Conservation (phyloP, 805 yeast species). For the Candida wancherniae region DNA sequence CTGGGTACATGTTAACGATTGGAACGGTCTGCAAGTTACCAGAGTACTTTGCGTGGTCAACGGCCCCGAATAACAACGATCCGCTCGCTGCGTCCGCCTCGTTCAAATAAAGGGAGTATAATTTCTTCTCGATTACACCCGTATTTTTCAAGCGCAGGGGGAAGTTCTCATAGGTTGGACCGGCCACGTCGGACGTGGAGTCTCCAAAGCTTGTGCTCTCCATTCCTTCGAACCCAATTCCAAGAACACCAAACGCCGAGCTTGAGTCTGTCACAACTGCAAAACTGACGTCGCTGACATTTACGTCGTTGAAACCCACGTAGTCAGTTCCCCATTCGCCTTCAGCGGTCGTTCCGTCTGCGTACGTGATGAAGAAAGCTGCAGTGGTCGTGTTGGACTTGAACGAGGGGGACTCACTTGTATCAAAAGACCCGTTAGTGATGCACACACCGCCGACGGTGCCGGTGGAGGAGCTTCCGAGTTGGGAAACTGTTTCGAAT, state of each 20-base stretch:
- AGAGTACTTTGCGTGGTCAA: slow-evolving; percentile 36
- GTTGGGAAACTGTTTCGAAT: no score
- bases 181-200: slow-evolving; percentile 13
- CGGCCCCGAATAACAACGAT: slow-evolving; percentile 38
- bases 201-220: slow-evolving; percentile 54
- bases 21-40: slow-evolving; percentile 32
- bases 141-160: slow-evolving; percentile 56
- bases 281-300: slow-evolving; percentile 52
- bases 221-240: slow-evolving; percentile 64
- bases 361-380: slow-evolving; percentile 42
- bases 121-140: slow-evolving; percentile 51
- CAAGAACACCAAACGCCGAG: slow-evolving; percentile 65
- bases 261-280: slow-evolving; percentile 69
- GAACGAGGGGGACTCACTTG: slow-evolving; percentile 35
- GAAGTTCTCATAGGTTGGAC: slow-evolving; percentile 50
- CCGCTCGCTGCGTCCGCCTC: slow-evolving; percentile 25
- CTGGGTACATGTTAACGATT: slow-evolving; percentile 31
- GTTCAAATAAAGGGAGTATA: slow-evolving; percentile 62
- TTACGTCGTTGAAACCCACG: slow-evolving; percentile 46
- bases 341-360: slow-evolving; percentile 42
- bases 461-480: no score
- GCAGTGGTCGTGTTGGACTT: slow-evolving; percentile 35
- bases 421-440: slow-evolving; percentile 45
- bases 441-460: slow-evolving; percentile 32
- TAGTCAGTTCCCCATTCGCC: slow-evolving; percentile 61